phyloP scores from a whole-genome alignment of 208 protist genomes.

The Leishmania major region DNA sequence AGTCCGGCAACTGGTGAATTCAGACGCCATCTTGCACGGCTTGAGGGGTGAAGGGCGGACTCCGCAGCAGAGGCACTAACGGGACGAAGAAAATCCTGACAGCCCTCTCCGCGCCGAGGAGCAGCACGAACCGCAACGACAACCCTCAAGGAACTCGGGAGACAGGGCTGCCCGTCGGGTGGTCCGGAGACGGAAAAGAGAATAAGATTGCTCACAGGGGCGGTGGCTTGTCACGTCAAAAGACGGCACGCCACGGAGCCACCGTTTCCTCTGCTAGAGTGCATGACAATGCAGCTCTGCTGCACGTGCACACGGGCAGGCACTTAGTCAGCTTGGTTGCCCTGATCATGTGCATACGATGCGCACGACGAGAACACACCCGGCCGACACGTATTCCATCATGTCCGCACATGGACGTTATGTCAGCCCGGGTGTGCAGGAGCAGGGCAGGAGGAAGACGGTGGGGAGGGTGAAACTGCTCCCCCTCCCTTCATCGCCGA shows the following conservation, averaged over 20 bases:
- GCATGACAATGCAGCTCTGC: no score
- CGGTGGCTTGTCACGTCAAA: not conserved
- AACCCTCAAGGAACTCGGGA: not conserved
- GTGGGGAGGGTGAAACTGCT: no score
- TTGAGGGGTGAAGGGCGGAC: not conserved
- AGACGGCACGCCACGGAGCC: not conserved
- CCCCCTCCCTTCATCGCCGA: no score
- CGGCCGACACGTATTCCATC: no score
- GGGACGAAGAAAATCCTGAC: not conserved
- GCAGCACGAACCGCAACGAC: not conserved
- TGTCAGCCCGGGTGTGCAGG: no score
- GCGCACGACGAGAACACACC: no score
- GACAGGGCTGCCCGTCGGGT: not conserved
- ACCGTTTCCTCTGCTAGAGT: no score
- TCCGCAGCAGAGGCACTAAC: not conserved
- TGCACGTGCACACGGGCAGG: no score
- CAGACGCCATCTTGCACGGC: not conserved
- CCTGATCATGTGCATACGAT: no score
- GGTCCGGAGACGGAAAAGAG: not conserved
- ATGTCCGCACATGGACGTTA: no score
- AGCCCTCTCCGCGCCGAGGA: not conserved
- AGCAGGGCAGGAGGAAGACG: no score
- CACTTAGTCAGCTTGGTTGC: no score
- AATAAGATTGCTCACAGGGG: not conserved
- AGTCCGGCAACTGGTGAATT: not conserved